Evolutionary conservation across 495 filamentous ascomycete species (phyloP).

Genomic region (Talaromyces borbonicus): DNA sequence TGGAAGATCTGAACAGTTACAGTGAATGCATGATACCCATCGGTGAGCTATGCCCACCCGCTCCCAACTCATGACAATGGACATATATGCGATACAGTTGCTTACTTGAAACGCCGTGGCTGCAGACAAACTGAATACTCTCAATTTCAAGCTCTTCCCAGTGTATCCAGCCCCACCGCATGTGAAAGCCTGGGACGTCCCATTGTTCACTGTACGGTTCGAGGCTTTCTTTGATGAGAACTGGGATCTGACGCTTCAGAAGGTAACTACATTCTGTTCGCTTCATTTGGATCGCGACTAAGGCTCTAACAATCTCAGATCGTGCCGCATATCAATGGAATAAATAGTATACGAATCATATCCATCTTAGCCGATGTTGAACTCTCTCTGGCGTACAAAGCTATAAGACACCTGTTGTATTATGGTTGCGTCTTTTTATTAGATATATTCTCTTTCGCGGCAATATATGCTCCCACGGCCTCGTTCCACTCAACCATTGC

Average conservation of each 20-base stretch:
- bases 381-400: slow-evolving; percentile 70
- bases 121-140: slow-evolving; percentile 77
- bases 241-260: slow-evolving; percentile 85
- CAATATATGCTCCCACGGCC: slow-evolving; percentile 76
- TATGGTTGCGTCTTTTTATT: slow-evolving; percentile 80
- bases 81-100: slow-evolving; percentile 11
- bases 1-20: slow-evolving; percentile 95
- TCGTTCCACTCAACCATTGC: slow-evolving; percentile 65
- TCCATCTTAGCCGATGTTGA: slow-evolving; percentile 76
- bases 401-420: slow-evolving; percentile 79
- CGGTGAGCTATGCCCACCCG: slow-evolving; percentile 37
- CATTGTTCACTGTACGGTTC: slow-evolving; percentile 76
- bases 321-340: slow-evolving; percentile 77
- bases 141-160: slow-evolving; percentile 94
- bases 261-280: slow-evolving; percentile 23
- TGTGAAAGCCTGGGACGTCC: slow-evolving; percentile 80
- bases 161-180: slow-evolving; percentile 66
- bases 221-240: slow-evolving; percentile 66
- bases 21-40: slow-evolving; percentile 97
- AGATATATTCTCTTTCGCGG: slow-evolving; percentile 87
- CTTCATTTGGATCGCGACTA: background rate
- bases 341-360: slow-evolving; percentile 78
- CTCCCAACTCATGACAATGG: background rate
- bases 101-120: background rate
- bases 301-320: slow-evolving; percentile 30